Conservation (phyloP, 257 asterid species). For the Nicotiana tabacum region DNA sequence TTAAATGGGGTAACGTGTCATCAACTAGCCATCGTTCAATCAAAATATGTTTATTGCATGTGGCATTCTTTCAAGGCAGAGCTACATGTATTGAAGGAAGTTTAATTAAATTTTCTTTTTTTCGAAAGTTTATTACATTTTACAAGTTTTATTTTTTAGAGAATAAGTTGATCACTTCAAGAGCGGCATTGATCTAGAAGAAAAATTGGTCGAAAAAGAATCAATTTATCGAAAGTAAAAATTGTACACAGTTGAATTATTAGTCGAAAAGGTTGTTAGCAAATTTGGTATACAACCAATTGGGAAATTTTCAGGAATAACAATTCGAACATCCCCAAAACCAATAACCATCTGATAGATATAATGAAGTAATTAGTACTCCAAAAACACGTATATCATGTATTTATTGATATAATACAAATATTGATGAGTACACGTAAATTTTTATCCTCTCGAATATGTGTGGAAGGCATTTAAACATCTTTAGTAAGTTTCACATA, state of each 20-base stretch:
- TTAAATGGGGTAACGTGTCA: too few relatives aligned
- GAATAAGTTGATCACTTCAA: background rate
- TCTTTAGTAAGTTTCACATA: background rate
- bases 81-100: background rate
- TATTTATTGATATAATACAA: background rate
- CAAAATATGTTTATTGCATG: background rate
- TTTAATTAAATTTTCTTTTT: too few relatives aligned
- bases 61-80: background rate
- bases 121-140: background rate
- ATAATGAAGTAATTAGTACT: background rate
- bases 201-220: background rate
- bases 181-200: background rate
- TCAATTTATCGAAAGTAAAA: too few relatives aligned
- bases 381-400: too few relatives aligned
- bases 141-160: background rate
- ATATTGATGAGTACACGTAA: background rate
- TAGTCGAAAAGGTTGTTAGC: slow-evolving; percentile 12
- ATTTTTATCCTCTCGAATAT: background rate
- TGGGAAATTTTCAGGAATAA: slow-evolving; percentile 22
- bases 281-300: slow-evolving; percentile 19
- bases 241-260: background rate
- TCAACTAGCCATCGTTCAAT: background rate
- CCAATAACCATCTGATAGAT: slow-evolving; percentile 9
- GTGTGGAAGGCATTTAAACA: background rate
- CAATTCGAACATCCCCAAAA: background rate